Conservation (phyloP, 1,284 basidiomycete genomes). For the Ceratobasidium theobromae region DNA sequence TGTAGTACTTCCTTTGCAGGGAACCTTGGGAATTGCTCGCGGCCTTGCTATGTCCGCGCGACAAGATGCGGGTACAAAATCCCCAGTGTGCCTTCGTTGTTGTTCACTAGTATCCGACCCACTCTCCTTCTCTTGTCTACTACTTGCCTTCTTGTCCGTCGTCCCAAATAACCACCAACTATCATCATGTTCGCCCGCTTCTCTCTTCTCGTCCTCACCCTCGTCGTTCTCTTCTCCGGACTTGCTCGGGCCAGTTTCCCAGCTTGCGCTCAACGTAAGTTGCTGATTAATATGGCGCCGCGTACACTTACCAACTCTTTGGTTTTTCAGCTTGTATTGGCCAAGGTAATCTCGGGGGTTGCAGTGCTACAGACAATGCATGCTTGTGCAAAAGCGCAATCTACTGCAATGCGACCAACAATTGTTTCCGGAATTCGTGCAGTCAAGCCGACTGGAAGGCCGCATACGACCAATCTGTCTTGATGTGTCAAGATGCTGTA, state of each 20-base stretch:
- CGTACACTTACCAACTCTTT: not conserved
- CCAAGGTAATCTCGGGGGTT: constrained; percentile 1
- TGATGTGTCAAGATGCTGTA: constrained; percentile 6
- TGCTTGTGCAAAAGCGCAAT: constrained; percentile 33
- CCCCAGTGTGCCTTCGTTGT: not conserved
- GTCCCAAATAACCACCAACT: not conserved
- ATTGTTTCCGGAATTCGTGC: constrained; percentile 29
- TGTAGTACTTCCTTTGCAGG: too few species aligned
- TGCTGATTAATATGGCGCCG: not conserved
- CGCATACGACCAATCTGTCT: constrained; percentile 3
- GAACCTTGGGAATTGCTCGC: too few species aligned
- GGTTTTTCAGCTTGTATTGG: constrained; percentile 7
- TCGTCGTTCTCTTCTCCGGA: not conserved
- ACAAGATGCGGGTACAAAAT: not conserved
- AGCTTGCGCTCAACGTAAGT: constrained; percentile 26
- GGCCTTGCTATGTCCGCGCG: not conserved
- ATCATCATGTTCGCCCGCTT: constrained; percentile 19
- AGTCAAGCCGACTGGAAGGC: constrained; percentile 8
- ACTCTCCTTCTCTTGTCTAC: not conserved
- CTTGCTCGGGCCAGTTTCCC: constrained; percentile 8
- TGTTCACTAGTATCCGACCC: constrained; percentile 5
- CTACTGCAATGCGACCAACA: constrained; percentile 29
- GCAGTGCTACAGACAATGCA: constrained; percentile 30
- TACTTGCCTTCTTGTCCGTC: not conserved
- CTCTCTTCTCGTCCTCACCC: constrained; percentile 4